A percentile compares a stretch with the other conserved stretches of the same genome.
Conservation (phyloP, 805 yeast genomes). For the Sporopachydermia quercuum region DNA sequence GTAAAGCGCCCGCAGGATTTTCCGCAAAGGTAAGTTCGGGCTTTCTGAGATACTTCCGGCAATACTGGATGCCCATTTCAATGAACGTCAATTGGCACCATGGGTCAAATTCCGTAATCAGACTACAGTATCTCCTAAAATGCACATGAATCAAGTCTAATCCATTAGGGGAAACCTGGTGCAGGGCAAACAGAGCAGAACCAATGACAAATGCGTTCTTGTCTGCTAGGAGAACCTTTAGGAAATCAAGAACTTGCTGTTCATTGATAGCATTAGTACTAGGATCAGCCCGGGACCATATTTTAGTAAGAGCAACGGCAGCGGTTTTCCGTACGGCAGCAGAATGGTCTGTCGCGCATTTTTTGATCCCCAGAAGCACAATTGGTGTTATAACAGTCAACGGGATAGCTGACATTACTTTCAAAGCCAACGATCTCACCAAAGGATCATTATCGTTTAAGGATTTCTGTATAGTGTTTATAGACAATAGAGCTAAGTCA, state of each 20-base stretch:
- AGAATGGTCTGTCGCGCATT: constrained; percentile 54
- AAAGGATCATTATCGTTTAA: constrained; percentile 56
- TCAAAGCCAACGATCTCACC: constrained; percentile 55
- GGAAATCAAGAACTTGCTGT: constrained; percentile 25
- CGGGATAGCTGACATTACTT: constrained; percentile 70
- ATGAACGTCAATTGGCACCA: constrained; percentile 52
- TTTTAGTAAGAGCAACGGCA: constrained; percentile 57
- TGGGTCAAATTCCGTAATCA: constrained; percentile 42
- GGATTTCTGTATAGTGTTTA: constrained; percentile 83
- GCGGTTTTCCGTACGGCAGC: constrained; percentile 70
- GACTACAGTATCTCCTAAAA: constrained; percentile 40
- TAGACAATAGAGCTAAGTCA: constrained; percentile 76
- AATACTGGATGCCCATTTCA: constrained; percentile 53
- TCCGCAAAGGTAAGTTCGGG: constrained; percentile 32
- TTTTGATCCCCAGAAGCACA: constrained; percentile 53
- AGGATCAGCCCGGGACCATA: constrained; percentile 28
- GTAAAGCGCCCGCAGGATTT: no score
- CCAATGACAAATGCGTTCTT: constrained; percentile 52
- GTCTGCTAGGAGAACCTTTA: constrained; percentile 49
- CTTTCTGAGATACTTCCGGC: constrained; percentile 40
- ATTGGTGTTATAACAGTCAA: constrained; percentile 76
- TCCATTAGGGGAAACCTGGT: constrained; percentile 36
- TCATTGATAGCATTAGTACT: constrained; percentile 26
- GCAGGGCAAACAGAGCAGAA: constrained; percentile 44
- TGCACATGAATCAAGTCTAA: constrained; percentile 60